Conservation (phyloP, 257 asterid species). For the Solanum neorickii region DNA sequence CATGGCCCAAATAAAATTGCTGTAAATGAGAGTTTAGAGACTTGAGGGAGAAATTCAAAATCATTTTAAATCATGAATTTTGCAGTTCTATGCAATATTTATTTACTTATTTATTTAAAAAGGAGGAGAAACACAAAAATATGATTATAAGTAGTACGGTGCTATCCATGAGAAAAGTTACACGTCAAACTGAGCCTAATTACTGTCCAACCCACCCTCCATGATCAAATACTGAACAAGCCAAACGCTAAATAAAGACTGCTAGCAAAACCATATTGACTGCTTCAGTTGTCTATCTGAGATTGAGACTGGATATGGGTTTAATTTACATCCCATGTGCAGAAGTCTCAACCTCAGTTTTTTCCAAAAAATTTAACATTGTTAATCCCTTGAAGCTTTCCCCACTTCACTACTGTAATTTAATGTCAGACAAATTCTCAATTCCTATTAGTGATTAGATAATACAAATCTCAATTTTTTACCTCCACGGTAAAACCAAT, state of each 20-base stretch:
- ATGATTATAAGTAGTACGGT: neutral
- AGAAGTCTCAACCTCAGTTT: neutral
- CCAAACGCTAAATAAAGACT: neutral
- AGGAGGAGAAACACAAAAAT: neutral
- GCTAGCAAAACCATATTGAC: neutral
- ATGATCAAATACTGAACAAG: neutral
- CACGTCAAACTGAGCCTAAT: neutral
- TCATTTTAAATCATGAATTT: neutral
- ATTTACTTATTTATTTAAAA: neutral
- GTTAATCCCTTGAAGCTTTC: neutral
- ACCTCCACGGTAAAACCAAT: neutral
- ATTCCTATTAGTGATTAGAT: neutral
- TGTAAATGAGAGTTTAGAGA: neutral
- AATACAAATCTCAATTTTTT: neutral
- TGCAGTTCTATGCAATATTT: neutral
- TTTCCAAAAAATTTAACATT: neutral
- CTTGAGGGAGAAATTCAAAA: neutral
- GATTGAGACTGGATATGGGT: neutral
- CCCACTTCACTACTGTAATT: neutral
- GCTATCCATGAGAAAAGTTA: neutral
- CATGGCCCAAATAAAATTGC: neutral
- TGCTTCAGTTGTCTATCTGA: neutral
- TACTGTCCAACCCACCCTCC: neutral
- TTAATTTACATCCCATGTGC: neutral
- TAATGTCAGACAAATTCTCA: neutral